Base-by-base conservation (phyloP, 2,329 filamentous ascomycete species). In the Colletotrichum lupini region DNA sequence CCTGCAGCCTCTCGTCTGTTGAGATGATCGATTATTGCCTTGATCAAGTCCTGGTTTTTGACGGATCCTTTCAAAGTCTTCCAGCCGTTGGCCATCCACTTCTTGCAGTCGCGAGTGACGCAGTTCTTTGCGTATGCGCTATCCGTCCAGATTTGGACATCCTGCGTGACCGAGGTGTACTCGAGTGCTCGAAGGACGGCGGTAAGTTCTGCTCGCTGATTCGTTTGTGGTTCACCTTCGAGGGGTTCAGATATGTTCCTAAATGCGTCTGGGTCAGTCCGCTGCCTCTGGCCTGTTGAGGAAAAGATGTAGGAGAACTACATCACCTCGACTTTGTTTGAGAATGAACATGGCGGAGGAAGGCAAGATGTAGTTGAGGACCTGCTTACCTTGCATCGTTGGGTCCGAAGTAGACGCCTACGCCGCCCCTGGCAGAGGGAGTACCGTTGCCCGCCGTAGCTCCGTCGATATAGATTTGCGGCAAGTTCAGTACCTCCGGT, bases 121-220 rank as follows among this genome's bases (percentile, higher is more conserved):
- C 96, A 98, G 76, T 95, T 92, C 82, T 98, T 98, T 1, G 94
- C 89, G 83, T 98, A 98, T 78, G 92, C 92, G 82, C 94, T 97
- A 83, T 99, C 97, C n/a, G 92, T 95, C 80, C 92, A 89, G 76
- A 99, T 97, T 69, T 92, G 88, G 14, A 97, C 89, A 73, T 91
- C 87, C 70, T 93, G 88, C 71, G 92, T 87, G 19, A 89, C 83
- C 0, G 94, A 92, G 2, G 92, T 91, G 58, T 92, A 89, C 78
- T 98, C 91, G 26, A 98, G 87, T 0, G 95, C 95, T 70, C 95
- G 93, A 35, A 94, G 86, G 75, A 98, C 93, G 8, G 95, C 97
- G 28, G 94, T 95, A 72, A 99, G 87, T 84, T 99, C 97, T n/a
- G 96, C 97, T 3, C 97, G 93, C 82, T 98, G 95, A 81, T 99